Conservation (phyloP, 176 grass and related monocot genomes). For the Musa troglodytarum region DNA sequence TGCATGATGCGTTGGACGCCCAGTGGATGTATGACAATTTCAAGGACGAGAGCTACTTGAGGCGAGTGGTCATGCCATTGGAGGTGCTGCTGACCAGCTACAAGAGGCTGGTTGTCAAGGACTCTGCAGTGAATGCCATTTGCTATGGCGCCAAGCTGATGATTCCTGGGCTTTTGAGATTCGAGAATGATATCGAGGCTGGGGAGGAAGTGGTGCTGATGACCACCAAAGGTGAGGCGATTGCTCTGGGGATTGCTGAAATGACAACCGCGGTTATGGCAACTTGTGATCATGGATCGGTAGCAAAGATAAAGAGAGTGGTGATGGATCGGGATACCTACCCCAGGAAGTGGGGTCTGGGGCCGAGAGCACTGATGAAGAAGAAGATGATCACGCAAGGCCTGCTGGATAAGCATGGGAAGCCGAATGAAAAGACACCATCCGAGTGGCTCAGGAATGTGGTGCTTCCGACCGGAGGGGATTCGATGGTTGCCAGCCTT, state of each 20-base stretch:
- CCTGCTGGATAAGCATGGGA: slow-evolving; percentile 79
- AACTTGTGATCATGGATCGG: slow-evolving; percentile 70
- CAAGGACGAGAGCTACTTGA: slow-evolving; percentile 64
- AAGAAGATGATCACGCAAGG: slow-evolving; percentile 71
- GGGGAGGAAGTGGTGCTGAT: slow-evolving; percentile 87
- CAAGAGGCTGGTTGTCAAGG: slow-evolving; percentile 92
- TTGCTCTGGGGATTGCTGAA: slow-evolving; percentile 83
- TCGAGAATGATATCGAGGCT: slow-evolving; percentile 84
- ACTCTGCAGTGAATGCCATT: slow-evolving; percentile 89
- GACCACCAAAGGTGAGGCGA: slow-evolving; percentile 85
- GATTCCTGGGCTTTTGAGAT: slow-evolving; percentile 82
- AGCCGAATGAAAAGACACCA: slow-evolving; percentile 81
- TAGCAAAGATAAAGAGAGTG: slow-evolving; percentile 81
- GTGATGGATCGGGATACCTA: slow-evolving; percentile 97
- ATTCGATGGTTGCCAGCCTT: slow-evolving; percentile 56
- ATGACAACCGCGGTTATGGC: slow-evolving; percentile 96
- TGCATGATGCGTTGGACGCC: slow-evolving; percentile 86
- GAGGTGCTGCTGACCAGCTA: slow-evolving; percentile 89
- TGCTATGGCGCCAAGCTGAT: slow-evolving; percentile 97
- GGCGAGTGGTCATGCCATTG: slow-evolving; percentile 82
- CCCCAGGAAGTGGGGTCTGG: slow-evolving; percentile 90
- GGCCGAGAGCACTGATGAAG: slow-evolving; percentile 64
- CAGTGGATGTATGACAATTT: slow-evolving; percentile 78
- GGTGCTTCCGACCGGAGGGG: slow-evolving; percentile 60
- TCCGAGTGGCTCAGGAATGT: slow-evolving; percentile 68